Percentiles rank a stretch among this genome's conserved stretches.
These are phyloP conservation scores for Nicotiana paniculata DNA, from an alignment of 257 asterid species.

Conservation along the genomic window DNA sequence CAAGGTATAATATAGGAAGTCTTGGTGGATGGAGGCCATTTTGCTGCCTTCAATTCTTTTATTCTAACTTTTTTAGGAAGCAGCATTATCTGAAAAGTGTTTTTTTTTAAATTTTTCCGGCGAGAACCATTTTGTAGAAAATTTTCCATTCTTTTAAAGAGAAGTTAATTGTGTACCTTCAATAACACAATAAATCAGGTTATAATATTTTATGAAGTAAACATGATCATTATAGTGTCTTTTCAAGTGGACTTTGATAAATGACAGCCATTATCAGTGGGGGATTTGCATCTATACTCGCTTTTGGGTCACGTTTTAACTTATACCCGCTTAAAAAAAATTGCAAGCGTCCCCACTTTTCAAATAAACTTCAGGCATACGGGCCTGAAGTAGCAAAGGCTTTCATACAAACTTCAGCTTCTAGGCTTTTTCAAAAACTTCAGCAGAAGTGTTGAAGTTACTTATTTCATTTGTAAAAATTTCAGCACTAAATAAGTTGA, in stretches of 20 bases:
- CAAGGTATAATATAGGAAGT: constrained; percentile 17
- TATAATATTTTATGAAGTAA: background rate
- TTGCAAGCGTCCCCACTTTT: too few species aligned
- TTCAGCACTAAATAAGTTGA: too few species aligned
- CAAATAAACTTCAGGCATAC: too few species aligned
- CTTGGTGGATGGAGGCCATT: background rate
- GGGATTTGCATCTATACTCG: too few species aligned
- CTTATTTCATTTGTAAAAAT: too few species aligned
- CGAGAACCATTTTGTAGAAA: background rate
- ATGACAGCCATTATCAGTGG: background rate
- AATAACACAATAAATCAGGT: background rate
- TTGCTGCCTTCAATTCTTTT: background rate
- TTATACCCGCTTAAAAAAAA: too few species aligned
- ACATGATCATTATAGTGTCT: background rate
- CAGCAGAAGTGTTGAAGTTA: too few species aligned
- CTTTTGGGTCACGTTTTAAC: too few species aligned
- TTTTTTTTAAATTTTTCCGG: background rate
- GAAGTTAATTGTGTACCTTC: background rate
- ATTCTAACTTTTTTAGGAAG: background rate
- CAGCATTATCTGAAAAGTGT: background rate
- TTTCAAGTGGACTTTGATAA: background rate
- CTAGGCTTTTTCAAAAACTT: too few species aligned
- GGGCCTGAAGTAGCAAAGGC: too few species aligned
- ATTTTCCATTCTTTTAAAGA: background rate
- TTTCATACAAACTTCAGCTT: too few species aligned